A percentile compares a stretch with the other conserved stretches of the same genome.
Conservation (phyloP, 768 basidiomycete species). For the Amanita exitialis region DNA sequence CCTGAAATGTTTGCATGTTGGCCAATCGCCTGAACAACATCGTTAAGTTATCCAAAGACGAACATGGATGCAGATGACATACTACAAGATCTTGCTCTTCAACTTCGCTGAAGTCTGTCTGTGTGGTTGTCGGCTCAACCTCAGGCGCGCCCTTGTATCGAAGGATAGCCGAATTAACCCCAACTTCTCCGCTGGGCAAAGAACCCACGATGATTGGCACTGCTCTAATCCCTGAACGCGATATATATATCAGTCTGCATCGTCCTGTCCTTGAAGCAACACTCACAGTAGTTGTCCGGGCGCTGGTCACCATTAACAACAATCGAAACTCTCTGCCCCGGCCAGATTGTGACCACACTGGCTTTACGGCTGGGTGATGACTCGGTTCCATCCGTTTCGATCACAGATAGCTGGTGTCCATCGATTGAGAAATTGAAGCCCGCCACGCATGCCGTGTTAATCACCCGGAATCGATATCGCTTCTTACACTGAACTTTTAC, state of each 20-base stretch:
- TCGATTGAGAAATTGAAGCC: constrained; percentile 35
- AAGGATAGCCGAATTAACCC: constrained; percentile 16
- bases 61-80: constrained; percentile 6
- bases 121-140: constrained; percentile 24
- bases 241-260: background rate
- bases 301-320: background rate
- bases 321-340: constrained; percentile 3
- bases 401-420: constrained; percentile 32
- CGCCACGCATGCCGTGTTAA: constrained; percentile 19
- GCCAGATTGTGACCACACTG: background rate
- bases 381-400: constrained; percentile 31
- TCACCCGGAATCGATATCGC: constrained; percentile 20
- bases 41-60: background rate
- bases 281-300: constrained; percentile 4
- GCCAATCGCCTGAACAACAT: background rate
- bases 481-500: constrained; percentile 22
- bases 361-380: background rate
- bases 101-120: constrained; percentile 9
- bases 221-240: constrained; percentile 14
- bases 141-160: constrained; percentile 22
- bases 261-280: background rate
- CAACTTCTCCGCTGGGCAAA: constrained; percentile 19
- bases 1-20: constrained; percentile 25
- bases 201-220: constrained; percentile 23
- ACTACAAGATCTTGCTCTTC: background rate